A percentile compares a stretch with the other conserved stretches of the same genome.
These are phyloP conservation scores for Orbilia blumenaviensis DNA, from an alignment of 2,329 filamentous ascomycete genomes.

Conservation along the genomic window DNA sequence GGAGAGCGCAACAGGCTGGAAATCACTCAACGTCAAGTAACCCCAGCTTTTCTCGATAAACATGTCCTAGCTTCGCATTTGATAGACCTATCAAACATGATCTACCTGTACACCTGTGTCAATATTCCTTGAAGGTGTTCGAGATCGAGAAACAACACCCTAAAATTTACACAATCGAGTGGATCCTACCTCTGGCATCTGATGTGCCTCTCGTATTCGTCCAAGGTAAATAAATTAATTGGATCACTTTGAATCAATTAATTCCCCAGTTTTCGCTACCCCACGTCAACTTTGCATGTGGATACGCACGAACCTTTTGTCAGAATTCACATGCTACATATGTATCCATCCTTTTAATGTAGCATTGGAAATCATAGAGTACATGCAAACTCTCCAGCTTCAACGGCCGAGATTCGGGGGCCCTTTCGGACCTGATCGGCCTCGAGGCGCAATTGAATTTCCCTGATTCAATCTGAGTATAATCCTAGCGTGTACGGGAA, in stretches of 20 bases:
- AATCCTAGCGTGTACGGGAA: conserved; percentile 17
- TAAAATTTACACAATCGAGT: not conserved
- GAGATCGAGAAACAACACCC: not conserved
- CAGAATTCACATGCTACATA: conserved; percentile 35
- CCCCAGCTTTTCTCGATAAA: conserved; percentile 24
- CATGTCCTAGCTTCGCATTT: not conserved
- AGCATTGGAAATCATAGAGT: not conserved
- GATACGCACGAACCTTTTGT: conserved; percentile 28
- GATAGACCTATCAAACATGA: conserved; percentile 8
- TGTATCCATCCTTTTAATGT: not conserved
- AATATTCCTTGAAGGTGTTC: not conserved
- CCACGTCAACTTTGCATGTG: conserved; percentile 22
- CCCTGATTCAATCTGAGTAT: conserved; percentile 11
- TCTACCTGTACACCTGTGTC: conserved; percentile 23
- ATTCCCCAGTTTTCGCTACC: too few relatives aligned
- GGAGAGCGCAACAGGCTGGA: conserved; percentile 21
- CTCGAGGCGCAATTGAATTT: not conserved
- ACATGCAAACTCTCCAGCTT: not conserved
- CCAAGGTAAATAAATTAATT: conserved; percentile 1
- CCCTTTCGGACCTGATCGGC: conserved; percentile 13
- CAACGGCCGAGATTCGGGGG: conserved; percentile 31
- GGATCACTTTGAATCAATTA: too few relatives aligned
- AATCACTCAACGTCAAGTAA: conserved; percentile 42
- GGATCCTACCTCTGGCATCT: not conserved
- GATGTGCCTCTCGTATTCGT: conserved; percentile 18